Conservation (phyloP, 495 filamentous ascomycete genomes). For the Tuber brumale region DNA sequence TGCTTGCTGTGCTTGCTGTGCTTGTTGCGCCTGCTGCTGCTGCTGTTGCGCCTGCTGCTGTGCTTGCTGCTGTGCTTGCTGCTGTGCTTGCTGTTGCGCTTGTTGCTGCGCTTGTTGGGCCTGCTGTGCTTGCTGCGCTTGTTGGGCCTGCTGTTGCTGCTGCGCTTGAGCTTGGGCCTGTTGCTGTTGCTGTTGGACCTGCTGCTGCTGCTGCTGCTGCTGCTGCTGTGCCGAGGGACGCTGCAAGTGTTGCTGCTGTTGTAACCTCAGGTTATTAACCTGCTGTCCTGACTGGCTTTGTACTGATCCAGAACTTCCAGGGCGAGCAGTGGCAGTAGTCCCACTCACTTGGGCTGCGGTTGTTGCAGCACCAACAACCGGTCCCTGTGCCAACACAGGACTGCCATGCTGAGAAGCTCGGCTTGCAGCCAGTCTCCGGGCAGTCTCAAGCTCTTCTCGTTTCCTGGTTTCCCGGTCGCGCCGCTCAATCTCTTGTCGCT, state of each 20-base stretch:
- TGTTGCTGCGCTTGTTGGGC: conserved; percentile 45
- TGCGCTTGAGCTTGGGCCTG: conserved; percentile 11
- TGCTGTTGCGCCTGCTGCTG: conserved; percentile 47
- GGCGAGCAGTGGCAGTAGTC: conserved; percentile 31
- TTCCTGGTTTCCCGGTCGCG: conserved; percentile 45
- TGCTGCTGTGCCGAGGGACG: conserved; percentile 21
- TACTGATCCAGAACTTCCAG: conserved; percentile 42
- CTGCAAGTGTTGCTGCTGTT: conserved; percentile 39
- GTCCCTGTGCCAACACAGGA: conserved; percentile 30
- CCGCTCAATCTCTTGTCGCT: conserved; percentile 42
- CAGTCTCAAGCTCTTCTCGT: conserved; percentile 43
- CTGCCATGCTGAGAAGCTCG: conserved; percentile 39
- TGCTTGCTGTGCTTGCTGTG: conserved; percentile 33
- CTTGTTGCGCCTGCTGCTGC: conserved; percentile 40
- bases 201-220: conserved; percentile 12
- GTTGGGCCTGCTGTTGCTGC: conserved; percentile 23
- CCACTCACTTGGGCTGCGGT: conserved; percentile 40
- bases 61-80: conserved; percentile 40
- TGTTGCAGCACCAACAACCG: conserved; percentile 26
- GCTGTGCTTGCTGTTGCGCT: conserved; percentile 42
- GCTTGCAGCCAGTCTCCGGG: conserved; percentile 41
- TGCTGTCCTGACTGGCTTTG: conserved; percentile 51
- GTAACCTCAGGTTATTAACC: conserved; percentile 25
- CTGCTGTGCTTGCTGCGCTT: neutral
- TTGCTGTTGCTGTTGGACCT: conserved; percentile 14